Base-by-base conservation (phyloP, 495 filamentous ascomycete genomes). In the Apiosordaria backusii region DNA sequence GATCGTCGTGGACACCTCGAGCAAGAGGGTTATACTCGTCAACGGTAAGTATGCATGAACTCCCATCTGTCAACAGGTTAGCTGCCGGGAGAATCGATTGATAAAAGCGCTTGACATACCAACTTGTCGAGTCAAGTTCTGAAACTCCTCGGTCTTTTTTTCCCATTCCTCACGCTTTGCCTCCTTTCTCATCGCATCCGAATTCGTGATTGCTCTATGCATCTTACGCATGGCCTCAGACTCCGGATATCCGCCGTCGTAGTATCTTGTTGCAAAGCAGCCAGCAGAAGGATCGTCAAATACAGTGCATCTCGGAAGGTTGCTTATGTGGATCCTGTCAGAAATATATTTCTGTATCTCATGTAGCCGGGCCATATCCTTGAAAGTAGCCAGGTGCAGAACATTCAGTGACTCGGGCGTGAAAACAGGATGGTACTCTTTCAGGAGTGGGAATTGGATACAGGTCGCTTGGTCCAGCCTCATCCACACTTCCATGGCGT, bases 361-460 rank as follows among this genome's bases (percentile, higher is more conserved):
- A 15, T 79, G 77, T 1, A 87, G 75, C 0, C 83, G 82, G 4
- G 66, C 40, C 80, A 89, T 81, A 22, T 82, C 78, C n/a, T 65
- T 58, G 2, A 74, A 66, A 0, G 61, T 63, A 5, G 80, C 68
- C 0, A 87, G 67, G 5, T 83, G 83, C 18, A 89, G 70, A 4
- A 79, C 74, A 68, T 87, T 78, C 24, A 89, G 70, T 1, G 84
- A 66, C n/a, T 81, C 72, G 0, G 81, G 78, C 0, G 63, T 60
- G 64, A 85, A 82, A 1, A 67, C 69, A 1, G 80, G 83, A 21
- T 72, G 71, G 60, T 79, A 78, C 0, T 77, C 67, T 1, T 54
- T 29, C 2, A 84, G 66, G 1, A 84, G 68, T 0, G 74, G 75
- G 58, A 68, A 84, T 19, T 35, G 27, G 0, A 29, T 18, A 18